Percentiles rank a stretch among this genome's conserved stretches.
These are phyloP conservation scores for Raphanus hybrid DNA, from an alignment of 441 rosid genomes.

Conservation along the genomic window DNA sequence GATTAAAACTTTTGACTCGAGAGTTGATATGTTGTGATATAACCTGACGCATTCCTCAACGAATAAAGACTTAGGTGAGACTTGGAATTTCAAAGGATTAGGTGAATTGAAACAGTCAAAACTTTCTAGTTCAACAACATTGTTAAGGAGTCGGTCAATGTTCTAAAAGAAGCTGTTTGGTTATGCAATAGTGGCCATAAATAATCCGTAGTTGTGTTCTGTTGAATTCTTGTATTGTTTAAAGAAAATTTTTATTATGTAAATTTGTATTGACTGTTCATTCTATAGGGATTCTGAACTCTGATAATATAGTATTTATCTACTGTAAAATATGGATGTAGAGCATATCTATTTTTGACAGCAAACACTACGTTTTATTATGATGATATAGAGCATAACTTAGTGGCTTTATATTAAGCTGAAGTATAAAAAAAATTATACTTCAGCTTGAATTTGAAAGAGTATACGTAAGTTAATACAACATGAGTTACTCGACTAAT, in stretches of 20 bases:
- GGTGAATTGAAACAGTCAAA: constrained; percentile 17
- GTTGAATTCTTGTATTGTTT: background rate
- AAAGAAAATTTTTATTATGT: background rate
- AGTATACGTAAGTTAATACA: too few species aligned
- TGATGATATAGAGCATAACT: too few species aligned
- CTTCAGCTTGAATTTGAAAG: too few species aligned
- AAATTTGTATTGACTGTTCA: background rate
- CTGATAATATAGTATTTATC: background rate
- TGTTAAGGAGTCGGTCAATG: background rate
- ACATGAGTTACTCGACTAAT: too few species aligned
- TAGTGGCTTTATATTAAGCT: background rate
- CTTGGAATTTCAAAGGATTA: constrained; percentile 1
- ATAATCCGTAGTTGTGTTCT: background rate
- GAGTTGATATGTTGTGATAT: background rate
- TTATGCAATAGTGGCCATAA: background rate
- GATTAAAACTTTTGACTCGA: background rate
- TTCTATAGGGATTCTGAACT: background rate
- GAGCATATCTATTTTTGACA: background rate
- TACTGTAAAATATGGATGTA: background rate
- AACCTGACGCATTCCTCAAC: constrained; percentile 9
- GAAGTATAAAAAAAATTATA: too few species aligned
- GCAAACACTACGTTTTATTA: too few species aligned
- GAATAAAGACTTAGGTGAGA: background rate
- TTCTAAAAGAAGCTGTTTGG: background rate
- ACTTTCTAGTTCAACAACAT: constrained; percentile 19